Base-by-base conservation (phyloP, 2,329 filamentous ascomycete genomes). In the Penicillium brevicompactum region DNA sequence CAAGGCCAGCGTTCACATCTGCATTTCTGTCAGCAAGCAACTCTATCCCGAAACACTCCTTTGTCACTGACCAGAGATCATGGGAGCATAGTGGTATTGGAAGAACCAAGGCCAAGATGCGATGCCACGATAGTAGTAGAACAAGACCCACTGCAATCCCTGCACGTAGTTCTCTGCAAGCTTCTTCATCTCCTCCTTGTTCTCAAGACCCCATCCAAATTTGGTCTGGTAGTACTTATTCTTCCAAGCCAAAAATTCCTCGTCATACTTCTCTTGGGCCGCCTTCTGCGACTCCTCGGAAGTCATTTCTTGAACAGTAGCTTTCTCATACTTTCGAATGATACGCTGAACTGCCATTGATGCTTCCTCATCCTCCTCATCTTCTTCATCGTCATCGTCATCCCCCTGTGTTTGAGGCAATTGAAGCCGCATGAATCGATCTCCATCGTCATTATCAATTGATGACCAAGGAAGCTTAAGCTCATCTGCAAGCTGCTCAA, bases 31-130 rank as follows among this genome's bases (percentile, higher is more conserved):
- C 31, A 75, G 67, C 46, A 55, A 53, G 46, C 6, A 11, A 30
- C 24, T 9, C 41, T 10, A 47, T n/a, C 5, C 31, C 44, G 34
- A 27, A 8, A 13, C 51, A 37, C 32, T 38, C 42, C 44, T 27
- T 14, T 56, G 73, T 69, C 9, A 62, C 63, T 60, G 76, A 88
- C 87, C 87, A 61, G 91, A 95, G 54, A 97, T 99, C 85, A 97
- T 91, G 1, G 94, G 94, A 9, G 95, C 90, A 74, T 99, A 99
- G 76, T 99, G 95, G 74, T 96, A 99, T 57, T 83, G 82, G 75
- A 97, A 99, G 77, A 90, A 99, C 94, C 94, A 99, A 13, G 94
- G 92, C 94, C 94, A 99, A 11, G 93, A 97, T 14, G 91, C 94
- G 57, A 99, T 94, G 59, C 94, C 94, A 51, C 88, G 88, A 77